Evolutionary conservation across 371 early-diverging fungal genomes (phyloP).

Genomic region (Mucor velutinosus): DNA sequence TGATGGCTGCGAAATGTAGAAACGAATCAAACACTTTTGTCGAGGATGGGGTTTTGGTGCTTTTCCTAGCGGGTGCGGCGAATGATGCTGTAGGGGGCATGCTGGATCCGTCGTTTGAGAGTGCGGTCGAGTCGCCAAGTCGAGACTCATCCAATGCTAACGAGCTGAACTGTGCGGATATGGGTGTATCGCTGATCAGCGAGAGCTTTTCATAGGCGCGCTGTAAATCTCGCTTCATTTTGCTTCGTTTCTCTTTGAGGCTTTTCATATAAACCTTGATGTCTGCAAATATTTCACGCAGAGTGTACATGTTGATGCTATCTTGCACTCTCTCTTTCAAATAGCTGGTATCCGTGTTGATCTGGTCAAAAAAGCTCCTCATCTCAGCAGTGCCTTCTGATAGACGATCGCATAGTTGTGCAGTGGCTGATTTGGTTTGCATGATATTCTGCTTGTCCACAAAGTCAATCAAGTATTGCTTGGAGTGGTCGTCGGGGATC

Average conservation of each 20-base stretch:
- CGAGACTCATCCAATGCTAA: not conserved
- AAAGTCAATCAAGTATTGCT: constrained; percentile 28
- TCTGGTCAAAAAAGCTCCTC: not conserved
- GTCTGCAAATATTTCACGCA: constrained; percentile 35
- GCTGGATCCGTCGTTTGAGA: not conserved
- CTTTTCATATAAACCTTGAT: constrained; percentile 17
- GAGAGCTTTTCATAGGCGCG: constrained; percentile 38
- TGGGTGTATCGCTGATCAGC: constrained; percentile 24
- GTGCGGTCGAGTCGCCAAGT: not conserved
- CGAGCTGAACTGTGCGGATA: constrained; percentile 16
- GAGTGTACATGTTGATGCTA: constrained; percentile 29
- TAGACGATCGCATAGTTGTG: constrained; percentile 22
- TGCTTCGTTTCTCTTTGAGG: constrained; percentile 18
- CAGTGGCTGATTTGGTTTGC: constrained; percentile 15
- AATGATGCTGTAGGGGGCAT: not conserved
- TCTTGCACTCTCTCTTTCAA: constrained; percentile 27
- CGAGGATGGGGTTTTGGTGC: not conserved
- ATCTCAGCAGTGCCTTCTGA: constrained; percentile 1
- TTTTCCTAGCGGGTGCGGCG: not conserved
- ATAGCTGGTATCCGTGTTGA: not conserved
- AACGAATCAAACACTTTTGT: constrained; percentile 57
- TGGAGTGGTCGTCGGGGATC: not conserved
- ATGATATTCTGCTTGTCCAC: constrained; percentile 25
- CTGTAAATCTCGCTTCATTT: constrained; percentile 36
- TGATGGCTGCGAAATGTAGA: constrained; percentile 63